phyloP scores from a whole-genome alignment of 2,329 filamentous ascomycete species.

The Fusarium nematophilum region DNA sequence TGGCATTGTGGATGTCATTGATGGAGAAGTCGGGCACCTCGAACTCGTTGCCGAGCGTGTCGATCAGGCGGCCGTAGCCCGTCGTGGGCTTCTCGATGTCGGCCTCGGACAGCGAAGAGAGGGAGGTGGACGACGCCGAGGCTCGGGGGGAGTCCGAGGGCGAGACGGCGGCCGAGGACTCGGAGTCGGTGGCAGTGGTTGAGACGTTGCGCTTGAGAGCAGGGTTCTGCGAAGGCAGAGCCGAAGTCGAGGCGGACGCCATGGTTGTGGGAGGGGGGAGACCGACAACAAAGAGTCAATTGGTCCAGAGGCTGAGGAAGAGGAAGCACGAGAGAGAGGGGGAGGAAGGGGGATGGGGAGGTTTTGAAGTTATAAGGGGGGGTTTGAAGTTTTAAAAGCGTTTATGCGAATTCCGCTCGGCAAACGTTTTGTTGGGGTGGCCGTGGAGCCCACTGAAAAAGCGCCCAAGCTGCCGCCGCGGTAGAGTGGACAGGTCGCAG shows the following conservation, averaged over 20 bases:
- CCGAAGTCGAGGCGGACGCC: conserved; percentile 59
- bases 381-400: conserved; percentile 33
- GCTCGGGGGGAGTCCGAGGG: conserved; percentile 69
- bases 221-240: conserved; percentile 54
- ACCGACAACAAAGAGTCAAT: conserved; percentile 36
- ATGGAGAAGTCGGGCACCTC: conserved; percentile 95
- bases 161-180: conserved; percentile 67
- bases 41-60: conserved; percentile 96
- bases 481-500: conserved; percentile 27
- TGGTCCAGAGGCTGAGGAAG: conserved; percentile 33
- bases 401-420: conserved; percentile 31
- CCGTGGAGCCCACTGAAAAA: conserved; percentile 38
- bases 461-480: conserved; percentile 26
- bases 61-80: conserved; percentile 75
- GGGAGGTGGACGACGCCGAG: conserved; percentile 86
- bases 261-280: conserved; percentile 48
- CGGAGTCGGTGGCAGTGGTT: conserved; percentile 61
- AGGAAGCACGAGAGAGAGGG: conserved; percentile 2
- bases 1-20: conserved; percentile 96
- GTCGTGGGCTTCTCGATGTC: conserved; percentile 51
- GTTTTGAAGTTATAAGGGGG: conserved; percentile 23
- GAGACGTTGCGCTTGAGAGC: conserved; percentile 61
- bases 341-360: conserved; percentile 8
- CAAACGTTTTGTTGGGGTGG: conserved; percentile 44
- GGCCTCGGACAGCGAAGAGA: conserved; percentile 86